phyloP scores from a whole-genome alignment of 805 yeast species.

The Hanseniaspora osmophila region DNA sequence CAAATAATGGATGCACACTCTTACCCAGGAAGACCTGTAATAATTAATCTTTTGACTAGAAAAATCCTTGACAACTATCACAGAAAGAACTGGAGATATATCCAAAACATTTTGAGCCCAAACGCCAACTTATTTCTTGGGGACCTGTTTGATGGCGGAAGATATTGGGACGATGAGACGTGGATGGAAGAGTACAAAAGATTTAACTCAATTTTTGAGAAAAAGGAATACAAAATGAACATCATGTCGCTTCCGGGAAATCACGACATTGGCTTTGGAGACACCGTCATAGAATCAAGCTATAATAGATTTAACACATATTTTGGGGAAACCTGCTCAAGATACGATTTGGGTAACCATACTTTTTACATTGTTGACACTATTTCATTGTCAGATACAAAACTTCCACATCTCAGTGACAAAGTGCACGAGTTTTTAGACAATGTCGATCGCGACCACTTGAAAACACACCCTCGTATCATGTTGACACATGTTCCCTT shows the following conservation, averaged over 20 bases:
- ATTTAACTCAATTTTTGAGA: conserved; percentile 53
- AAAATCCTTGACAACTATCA: conserved; percentile 65
- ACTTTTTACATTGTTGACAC: conserved; percentile 68
- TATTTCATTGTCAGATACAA: conserved; percentile 58
- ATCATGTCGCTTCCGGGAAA: conserved; percentile 65
- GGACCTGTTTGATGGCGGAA: conserved; percentile 88
- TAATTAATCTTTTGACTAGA: conserved; percentile 41
- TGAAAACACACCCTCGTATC: conserved; percentile 39
- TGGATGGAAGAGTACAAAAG: conserved; percentile 65
- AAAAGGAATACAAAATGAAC: conserved; percentile 29
- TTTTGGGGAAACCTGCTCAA: conserved; percentile 58
- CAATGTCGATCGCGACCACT: conserved; percentile 15
- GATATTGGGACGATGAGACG: conserved; percentile 60
- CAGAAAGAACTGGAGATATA: conserved; percentile 52
- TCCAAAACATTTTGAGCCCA: conserved; percentile 50
- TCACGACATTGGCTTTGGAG: conserved; percentile 92
- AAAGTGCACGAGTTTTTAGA: conserved; percentile 42
- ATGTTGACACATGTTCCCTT: conserved; percentile 81
- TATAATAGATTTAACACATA: conserved; percentile 48
- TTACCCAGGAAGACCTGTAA: conserved; percentile 54
- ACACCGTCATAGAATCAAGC: conserved; percentile 43
- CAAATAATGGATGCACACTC: conserved; percentile 83
- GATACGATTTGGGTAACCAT: conserved; percentile 46
- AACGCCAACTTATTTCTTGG: conserved; percentile 72
- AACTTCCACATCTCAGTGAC: conserved; percentile 29